Base-by-base conservation (phyloP, 768 basidiomycete species). In the Pleurotus tuber-regium region DNA sequence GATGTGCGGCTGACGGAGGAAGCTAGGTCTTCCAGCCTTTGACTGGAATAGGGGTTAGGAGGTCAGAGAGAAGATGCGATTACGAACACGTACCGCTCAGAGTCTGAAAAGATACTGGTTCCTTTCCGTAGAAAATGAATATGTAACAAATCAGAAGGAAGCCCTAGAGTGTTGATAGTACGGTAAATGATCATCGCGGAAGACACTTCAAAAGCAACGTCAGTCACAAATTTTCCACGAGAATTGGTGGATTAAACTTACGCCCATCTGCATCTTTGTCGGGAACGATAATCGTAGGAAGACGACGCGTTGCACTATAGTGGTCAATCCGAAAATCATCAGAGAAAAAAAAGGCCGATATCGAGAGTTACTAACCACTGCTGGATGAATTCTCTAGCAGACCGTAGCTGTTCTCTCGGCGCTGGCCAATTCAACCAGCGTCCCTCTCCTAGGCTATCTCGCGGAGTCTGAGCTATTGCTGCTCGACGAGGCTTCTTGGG, bases 181-280 rank as follows among this genome's bases (percentile, higher is more conserved):
- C 28, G 43, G 29, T 46, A 26, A 14, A 46, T 16, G 2, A 46
- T 46, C 8, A 26, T 12, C 9, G 25, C 43, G 16, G 43, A 46
- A 6, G 43, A 46, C 10, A 46, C 43, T 46, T 14, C 3, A 7
- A 6, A 5, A 26, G 4, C 5, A 12, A 21, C 9, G n/a, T 28
- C 25, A 19, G 19, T 28, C 9, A 18, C 9, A 19, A 2, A 9
- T 1, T 14, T 16, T 16, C 21, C 16, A 11, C 43, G 29, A n/a
- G 25, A 2, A 44, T 9, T 16, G 23, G 21, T 42, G 4, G 6
- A 24, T 30, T 11, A 28, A 3, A 46, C 43, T 46, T 16, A 46
- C 43, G 5, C 8, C 43, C 43, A 29, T 46, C 43, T 1, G 43
- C 43, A 9, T 46, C 43, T 21, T 46, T 46, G 9, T 46, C 43